These are phyloP conservation scores for Ananas comosus DNA, from an alignment of 176 grass and related monocot species.

Conservation along the genomic window DNA sequence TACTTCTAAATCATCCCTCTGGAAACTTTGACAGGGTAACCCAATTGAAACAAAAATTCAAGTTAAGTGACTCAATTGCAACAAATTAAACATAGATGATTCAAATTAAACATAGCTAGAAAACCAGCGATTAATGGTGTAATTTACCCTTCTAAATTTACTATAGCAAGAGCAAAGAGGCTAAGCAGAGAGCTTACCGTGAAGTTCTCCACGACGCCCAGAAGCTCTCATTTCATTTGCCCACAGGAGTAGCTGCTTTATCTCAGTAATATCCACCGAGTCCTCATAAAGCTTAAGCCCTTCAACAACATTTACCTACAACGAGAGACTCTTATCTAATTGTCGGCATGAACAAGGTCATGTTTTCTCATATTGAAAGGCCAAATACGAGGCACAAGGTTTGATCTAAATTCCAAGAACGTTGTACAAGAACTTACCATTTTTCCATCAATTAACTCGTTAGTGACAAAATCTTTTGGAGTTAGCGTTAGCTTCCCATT, in stretches of 20 bases:
- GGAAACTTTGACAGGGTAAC: no score
- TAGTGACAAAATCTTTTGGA: constrained; percentile 42
- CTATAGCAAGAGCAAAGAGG: neutral
- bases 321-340: constrained; percentile 8
- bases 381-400: neutral
- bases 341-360: neutral
- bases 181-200: constrained; percentile 40
- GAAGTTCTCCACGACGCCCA: constrained; percentile 38
- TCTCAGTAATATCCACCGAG: constrained; percentile 41
- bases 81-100: no score
- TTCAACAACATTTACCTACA: constrained; percentile 79
- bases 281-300: constrained; percentile 90
- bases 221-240: constrained; percentile 71
- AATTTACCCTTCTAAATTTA: neutral
- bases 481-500: constrained; percentile 25
- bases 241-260: constrained; percentile 53
- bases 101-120: neutral
- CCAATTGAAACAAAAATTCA: no score
- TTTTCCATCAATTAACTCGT: constrained; percentile 61
- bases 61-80: no score
- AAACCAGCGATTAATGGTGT: neutral
- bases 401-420: neutral
- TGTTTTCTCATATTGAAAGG: constrained; percentile 6
- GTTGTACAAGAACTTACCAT: constrained; percentile 22
- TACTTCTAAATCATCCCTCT: no score